These are phyloP conservation scores for Malassezia equina DNA, from an alignment of 1,284 basidiomycete genomes.

Conservation along the genomic window DNA sequence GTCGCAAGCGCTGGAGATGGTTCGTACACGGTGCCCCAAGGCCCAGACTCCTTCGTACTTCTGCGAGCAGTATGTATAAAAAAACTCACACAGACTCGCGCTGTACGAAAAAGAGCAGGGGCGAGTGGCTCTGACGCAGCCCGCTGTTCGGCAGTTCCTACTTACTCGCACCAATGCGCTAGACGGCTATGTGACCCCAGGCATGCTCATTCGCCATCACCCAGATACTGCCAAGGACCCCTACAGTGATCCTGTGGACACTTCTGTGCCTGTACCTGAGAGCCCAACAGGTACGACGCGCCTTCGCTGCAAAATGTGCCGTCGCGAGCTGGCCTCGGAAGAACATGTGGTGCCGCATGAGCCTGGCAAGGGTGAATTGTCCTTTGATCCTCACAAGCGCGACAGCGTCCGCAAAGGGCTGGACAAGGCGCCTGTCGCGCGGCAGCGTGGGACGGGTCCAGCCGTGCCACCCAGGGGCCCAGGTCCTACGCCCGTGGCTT, in stretches of 20 bases:
- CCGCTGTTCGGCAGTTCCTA: constrained; percentile 47
- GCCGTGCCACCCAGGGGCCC: not conserved
- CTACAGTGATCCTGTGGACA: constrained; percentile 17
- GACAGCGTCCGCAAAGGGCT: constrained; percentile 14
- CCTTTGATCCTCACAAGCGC: constrained; percentile 35
- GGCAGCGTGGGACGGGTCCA: not conserved
- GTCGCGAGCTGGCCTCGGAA: constrained; percentile 31
- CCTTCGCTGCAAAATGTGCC: constrained; percentile 39
- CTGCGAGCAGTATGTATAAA: constrained; percentile 31
- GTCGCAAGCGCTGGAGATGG: constrained; percentile 40
- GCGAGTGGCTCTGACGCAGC: constrained; percentile 46
- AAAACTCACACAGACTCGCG: constrained; percentile 28
- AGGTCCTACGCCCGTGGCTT: not conserved
- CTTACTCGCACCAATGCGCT: constrained; percentile 45
- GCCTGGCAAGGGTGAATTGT: constrained; percentile 36
- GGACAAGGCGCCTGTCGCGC: not conserved
- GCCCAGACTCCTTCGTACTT: constrained; percentile 48
- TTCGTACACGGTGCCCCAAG: constrained; percentile 29
- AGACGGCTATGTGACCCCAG: constrained; percentile 13
- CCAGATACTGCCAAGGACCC: constrained; percentile 18
- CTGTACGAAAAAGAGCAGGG: constrained; percentile 46
- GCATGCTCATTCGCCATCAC: not conserved
- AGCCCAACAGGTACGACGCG: constrained; percentile 4
- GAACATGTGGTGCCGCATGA: constrained; percentile 42
- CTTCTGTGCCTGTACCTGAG: constrained; percentile 16